These are phyloP conservation scores for Closterium sp. DNA, from an alignment of 139 green algal species.

Conservation along the genomic window DNA sequence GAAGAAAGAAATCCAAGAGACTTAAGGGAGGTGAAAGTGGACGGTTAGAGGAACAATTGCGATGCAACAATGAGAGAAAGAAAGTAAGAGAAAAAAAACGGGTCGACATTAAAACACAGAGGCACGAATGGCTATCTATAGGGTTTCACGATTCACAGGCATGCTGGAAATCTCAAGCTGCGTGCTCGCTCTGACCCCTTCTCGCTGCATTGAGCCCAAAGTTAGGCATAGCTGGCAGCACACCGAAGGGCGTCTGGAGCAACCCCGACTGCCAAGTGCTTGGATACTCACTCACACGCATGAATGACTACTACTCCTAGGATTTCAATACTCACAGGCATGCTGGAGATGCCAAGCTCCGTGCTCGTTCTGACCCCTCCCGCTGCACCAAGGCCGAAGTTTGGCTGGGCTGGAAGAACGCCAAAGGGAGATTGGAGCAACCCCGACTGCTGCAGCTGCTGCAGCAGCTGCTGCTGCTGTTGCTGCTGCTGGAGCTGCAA, in stretches of 20 bases:
- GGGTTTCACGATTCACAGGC: not conserved
- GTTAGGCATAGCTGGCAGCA: not conserved
- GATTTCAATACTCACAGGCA: constrained; percentile 9
- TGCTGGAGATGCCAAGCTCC: constrained; percentile 64
- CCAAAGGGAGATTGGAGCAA: constrained; percentile 40
- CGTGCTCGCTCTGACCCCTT: not conserved
- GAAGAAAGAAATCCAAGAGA: not conserved
- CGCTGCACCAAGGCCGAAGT: constrained; percentile 13
- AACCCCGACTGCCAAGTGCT: too few species aligned
- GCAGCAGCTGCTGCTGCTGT: constrained; percentile 1
- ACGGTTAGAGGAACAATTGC: too few species aligned
- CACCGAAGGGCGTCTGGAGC: too few species aligned
- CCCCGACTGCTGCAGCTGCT: not conserved
- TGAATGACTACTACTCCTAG: not conserved
- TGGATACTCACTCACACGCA: not conserved
- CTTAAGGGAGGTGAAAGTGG: too few species aligned
- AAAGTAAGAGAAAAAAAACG: too few species aligned
- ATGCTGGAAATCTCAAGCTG: not conserved
- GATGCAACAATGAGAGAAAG: too few species aligned
- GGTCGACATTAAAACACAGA: too few species aligned
- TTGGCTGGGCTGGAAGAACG: constrained; percentile 24
- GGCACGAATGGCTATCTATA: too few species aligned
- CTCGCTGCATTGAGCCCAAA: not conserved
- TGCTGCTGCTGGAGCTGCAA: constrained; percentile 3
- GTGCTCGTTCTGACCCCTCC: not conserved